Evolutionary conservation across 768 basidiomycete species (phyloP).

Genomic region (Dioszegia hungarica): DNA sequence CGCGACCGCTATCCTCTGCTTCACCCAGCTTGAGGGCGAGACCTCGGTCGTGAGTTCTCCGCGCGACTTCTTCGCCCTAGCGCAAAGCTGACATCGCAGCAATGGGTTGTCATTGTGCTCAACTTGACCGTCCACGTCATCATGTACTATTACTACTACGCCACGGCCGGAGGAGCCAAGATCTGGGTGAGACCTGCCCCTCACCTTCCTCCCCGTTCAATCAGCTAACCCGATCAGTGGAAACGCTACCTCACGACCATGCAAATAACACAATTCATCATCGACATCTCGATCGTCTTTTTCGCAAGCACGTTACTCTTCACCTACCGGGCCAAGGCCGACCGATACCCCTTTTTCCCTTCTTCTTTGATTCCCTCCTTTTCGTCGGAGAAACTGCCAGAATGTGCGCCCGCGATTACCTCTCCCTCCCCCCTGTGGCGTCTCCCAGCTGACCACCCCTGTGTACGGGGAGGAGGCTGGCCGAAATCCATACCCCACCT

Average conservation of each 20-base stretch:
- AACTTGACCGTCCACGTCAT: slow-evolving; percentile 92
- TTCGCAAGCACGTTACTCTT: slow-evolving; percentile 74
- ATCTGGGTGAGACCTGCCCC: slow-evolving; percentile 68
- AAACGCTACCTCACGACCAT: slow-evolving; percentile 95
- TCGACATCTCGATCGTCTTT: slow-evolving; percentile 86
- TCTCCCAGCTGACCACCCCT: too few relatives aligned
- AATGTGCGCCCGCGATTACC: too few relatives aligned
- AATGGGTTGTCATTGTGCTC: slow-evolving; percentile 89
- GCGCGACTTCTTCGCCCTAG: not conserved
- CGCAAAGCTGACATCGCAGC: slow-evolving; percentile 54
- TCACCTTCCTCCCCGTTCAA: too few relatives aligned
- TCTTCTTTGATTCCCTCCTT: slow-evolving; percentile 17
- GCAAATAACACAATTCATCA: slow-evolving; percentile 94
- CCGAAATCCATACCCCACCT: too few relatives aligned
- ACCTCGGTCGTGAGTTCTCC: slow-evolving; percentile 74
- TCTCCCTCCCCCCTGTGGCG: too few relatives aligned
- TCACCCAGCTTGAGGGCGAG: slow-evolving; percentile 84
- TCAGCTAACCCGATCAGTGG: slow-evolving; percentile 61
- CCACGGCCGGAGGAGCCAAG: slow-evolving; percentile 90
- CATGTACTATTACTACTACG: slow-evolving; percentile 99
- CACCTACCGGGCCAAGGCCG: slow-evolving; percentile 25
- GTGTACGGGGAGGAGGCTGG: not conserved
- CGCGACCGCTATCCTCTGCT: slow-evolving; percentile 92
- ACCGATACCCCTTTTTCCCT: slow-evolving; percentile 17
- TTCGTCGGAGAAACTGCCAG: not conserved